Conservation (phyloP, 805 yeast species). For the Ogataea allantospora region DNA sequence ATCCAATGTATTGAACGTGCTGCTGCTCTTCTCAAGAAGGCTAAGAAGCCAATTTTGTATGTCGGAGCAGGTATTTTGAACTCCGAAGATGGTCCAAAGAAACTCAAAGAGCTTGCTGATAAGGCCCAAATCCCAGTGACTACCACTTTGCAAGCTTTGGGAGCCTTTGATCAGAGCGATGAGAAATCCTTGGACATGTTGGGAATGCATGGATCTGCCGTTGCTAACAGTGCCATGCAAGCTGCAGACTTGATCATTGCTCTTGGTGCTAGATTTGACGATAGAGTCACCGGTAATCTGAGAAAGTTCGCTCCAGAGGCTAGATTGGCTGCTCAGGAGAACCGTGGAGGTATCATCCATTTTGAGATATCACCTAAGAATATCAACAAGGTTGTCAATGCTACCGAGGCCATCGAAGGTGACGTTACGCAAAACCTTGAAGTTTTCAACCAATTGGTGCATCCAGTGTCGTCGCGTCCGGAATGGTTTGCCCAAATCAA, state of each 20-base stretch:
- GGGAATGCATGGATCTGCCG: conserved; percentile 97
- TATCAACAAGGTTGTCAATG: conserved; percentile 95
- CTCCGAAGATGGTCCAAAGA: conserved; percentile 73
- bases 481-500: conserved; percentile 77
- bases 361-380: conserved; percentile 96
- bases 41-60: conserved; percentile 85
- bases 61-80: conserved; percentile 91
- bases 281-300: conserved; percentile 90
- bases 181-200: conserved; percentile 90
- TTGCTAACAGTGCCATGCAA: conserved; percentile 93
- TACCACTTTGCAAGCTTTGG: conserved; percentile 90
- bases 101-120: conserved; percentile 81
- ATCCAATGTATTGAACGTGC: conserved; percentile 71
- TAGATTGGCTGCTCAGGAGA: conserved; percentile 79
- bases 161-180: conserved; percentile 91
- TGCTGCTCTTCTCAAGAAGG: conserved; percentile 73
- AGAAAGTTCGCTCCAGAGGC: conserved; percentile 93
- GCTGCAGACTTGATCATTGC: conserved; percentile 91
- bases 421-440: conserved; percentile 82
- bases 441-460: conserved; percentile 67
- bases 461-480: conserved; percentile 62
- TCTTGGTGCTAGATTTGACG: conserved; percentile 96
- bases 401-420: conserved; percentile 96
- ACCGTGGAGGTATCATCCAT: conserved; percentile 94
- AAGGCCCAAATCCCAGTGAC: conserved; percentile 94